A percentile compares a stretch with the other conserved stretches of the same genome.
Evolutionary conservation across 2,329 filamentous ascomycete species (phyloP).

Genomic region (Arachnomyces sp.): DNA sequence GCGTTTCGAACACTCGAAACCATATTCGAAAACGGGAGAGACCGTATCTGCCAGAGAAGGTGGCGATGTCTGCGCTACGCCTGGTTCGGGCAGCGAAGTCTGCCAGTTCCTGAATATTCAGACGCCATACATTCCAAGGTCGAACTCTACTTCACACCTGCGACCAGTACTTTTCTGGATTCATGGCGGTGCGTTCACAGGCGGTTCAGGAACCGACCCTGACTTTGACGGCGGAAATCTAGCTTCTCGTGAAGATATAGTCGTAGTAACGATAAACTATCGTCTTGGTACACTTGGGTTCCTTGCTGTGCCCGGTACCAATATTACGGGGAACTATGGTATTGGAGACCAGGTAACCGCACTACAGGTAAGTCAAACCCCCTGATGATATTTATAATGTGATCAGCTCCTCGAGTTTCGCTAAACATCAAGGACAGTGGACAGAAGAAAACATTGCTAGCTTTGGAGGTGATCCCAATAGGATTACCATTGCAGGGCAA

Average conservation of each 20-base stretch:
- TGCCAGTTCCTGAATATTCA: slow-evolving; percentile 46
- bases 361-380: slow-evolving; percentile 5
- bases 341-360: slow-evolving; percentile 28
- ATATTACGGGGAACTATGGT: slow-evolving; percentile 24
- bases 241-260: slow-evolving; percentile 29
- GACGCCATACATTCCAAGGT: slow-evolving; percentile 37
- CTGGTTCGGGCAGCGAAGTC: slow-evolving; percentile 36
- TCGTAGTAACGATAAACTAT: slow-evolving; percentile 42
- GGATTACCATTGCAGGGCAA: slow-evolving; percentile 30
- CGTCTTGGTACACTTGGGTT: slow-evolving; percentile 40
- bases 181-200: slow-evolving; percentile 51
- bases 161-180: slow-evolving; percentile 47
- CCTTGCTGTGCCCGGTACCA: slow-evolving; percentile 28
- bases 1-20: slow-evolving; percentile 41
- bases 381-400: slow-evolving; percentile 48
- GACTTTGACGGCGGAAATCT: slow-evolving; percentile 26
- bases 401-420: slow-evolving; percentile 26
- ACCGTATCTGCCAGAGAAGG: slow-evolving; percentile 41
- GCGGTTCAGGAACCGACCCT: slow-evolving; percentile 35
- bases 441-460: slow-evolving; percentile 21
- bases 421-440: slow-evolving; percentile 48
- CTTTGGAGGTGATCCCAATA: slow-evolving; percentile 24
- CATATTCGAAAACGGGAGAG: slow-evolving; percentile 39
- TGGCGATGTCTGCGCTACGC: slow-evolving; percentile 39
- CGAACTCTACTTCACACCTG: slow-evolving; percentile 31